Conservation (phyloP, 2,329 filamentous ascomycete genomes). For the Xylaria sp. region DNA sequence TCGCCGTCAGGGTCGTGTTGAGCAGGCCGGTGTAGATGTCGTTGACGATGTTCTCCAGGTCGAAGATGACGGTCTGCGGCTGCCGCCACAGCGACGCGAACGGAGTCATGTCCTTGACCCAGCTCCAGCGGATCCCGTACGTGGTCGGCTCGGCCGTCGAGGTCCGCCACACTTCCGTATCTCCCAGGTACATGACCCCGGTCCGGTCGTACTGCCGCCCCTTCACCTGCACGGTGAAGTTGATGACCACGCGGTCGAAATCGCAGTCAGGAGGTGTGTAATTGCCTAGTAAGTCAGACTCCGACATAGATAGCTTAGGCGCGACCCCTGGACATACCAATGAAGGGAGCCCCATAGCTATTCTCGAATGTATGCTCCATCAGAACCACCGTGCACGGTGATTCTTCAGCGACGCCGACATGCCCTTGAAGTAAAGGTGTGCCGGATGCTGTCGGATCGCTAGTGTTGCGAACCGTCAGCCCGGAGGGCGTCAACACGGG, state of each 20-base stretch:
- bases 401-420: conserved; percentile 27
- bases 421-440: conserved; percentile 15
- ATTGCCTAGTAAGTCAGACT: conserved; percentile 46
- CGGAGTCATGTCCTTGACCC: conserved; percentile 76
- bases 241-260: conserved; percentile 76
- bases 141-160: conserved; percentile 78
- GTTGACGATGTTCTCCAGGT: conserved; percentile 74
- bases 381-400: conserved; percentile 57
- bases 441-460: conserved; percentile 33
- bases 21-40: conserved; percentile 72
- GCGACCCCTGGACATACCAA: conserved; percentile 55
- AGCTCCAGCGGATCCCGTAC: conserved; percentile 72
- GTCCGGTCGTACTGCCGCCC: conserved; percentile 79
- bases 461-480: conserved; percentile 41
- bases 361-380: conserved; percentile 72
- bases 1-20: conserved; percentile 74
- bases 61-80: conserved; percentile 76
- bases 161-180: conserved; percentile 80
- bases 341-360: conserved; percentile 74
- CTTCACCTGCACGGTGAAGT: conserved; percentile 71
- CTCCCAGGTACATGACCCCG: conserved; percentile 73
- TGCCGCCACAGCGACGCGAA: conserved; percentile 70
- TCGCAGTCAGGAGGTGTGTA: conserved; percentile 69
- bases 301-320: conserved; percentile 7
- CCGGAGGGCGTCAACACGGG: conserved; percentile 60